phyloP scores from a whole-genome alignment of 2,329 filamentous ascomycete genomes.

The Paecilomyces sp. region DNA sequence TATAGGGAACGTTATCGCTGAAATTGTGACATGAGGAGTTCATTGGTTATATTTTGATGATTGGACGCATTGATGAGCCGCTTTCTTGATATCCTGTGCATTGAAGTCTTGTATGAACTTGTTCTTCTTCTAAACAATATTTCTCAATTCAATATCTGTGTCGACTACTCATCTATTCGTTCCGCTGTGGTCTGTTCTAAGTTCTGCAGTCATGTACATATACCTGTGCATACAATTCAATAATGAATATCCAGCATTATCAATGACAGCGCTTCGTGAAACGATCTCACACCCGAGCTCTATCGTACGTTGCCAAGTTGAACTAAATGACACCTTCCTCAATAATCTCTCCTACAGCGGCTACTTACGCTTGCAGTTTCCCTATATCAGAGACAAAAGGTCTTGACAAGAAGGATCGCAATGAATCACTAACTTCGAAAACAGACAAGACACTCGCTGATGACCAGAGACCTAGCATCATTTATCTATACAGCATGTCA shows the following conservation, averaged over 20 bases:
- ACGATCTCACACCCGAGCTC: not conserved
- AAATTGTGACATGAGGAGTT: conserved; percentile 42
- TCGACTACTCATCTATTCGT: not conserved
- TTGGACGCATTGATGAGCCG: not conserved
- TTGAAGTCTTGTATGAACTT: not conserved
- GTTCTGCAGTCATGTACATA: not conserved
- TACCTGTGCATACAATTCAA: not conserved
- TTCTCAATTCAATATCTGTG: not conserved
- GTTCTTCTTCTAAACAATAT: not conserved
- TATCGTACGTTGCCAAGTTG: not conserved
- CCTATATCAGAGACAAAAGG: not conserved
- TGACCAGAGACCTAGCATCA: not conserved
- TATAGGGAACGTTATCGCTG: conserved; percentile 70
- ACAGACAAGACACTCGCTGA: not conserved
- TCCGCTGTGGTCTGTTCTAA: not conserved
- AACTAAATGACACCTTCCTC: not conserved
- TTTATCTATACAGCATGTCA: not conserved
- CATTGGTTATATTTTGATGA: not conserved
- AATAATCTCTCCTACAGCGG: not conserved
- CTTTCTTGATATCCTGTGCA: not conserved
- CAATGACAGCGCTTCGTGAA: not conserved
- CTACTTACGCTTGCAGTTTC: not conserved
- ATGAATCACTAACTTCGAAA: not conserved
- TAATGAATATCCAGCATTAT: not conserved
- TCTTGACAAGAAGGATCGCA: not conserved